These are phyloP conservation scores for Penicillium argentinense DNA, from an alignment of 495 filamentous ascomycete genomes.

Conservation along the genomic window DNA sequence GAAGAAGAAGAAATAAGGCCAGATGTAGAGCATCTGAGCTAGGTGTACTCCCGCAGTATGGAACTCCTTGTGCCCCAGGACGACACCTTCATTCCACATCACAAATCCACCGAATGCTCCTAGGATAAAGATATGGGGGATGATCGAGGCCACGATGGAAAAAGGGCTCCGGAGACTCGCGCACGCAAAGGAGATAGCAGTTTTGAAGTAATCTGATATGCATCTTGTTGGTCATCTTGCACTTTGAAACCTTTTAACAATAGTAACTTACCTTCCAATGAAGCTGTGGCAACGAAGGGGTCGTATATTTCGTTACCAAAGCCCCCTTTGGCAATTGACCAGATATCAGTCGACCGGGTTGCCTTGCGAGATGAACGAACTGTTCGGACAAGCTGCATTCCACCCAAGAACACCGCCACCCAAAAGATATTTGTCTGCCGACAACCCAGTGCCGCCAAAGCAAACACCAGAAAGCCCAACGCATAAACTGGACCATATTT, in stretches of 20 bases:
- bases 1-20: slow-evolving; percentile 86
- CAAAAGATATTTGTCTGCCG: slow-evolving; percentile 97
- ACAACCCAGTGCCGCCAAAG: slow-evolving; percentile 66
- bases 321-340: slow-evolving; percentile 29
- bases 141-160: slow-evolving; percentile 48
- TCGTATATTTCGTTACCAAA: slow-evolving; percentile 64
- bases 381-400: slow-evolving; percentile 60
- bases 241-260: background rate
- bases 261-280: slow-evolving; percentile 51
- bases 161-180: slow-evolving; percentile 52
- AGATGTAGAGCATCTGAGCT: slow-evolving; percentile 92
- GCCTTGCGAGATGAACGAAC: slow-evolving; percentile 29
- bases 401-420: slow-evolving; percentile 84
- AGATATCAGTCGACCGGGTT: slow-evolving; percentile 22
- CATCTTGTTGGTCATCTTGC: slow-evolving; percentile 22
- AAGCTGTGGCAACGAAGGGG: slow-evolving; percentile 53
- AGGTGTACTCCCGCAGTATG: slow-evolving; percentile 86
- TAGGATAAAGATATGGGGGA: slow-evolving; percentile 70
- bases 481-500: slow-evolving; percentile 19
- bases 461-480: slow-evolving; percentile 50
- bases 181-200: slow-evolving; percentile 58
- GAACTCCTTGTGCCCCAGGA: slow-evolving; percentile 92
- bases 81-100: slow-evolving; percentile 84
- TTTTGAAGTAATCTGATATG: slow-evolving; percentile 56
- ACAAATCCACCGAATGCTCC: slow-evolving; percentile 72